These are phyloP conservation scores for Flaveria floridana DNA, from an alignment of 140 eudicot species.

Conservation along the genomic window DNA sequence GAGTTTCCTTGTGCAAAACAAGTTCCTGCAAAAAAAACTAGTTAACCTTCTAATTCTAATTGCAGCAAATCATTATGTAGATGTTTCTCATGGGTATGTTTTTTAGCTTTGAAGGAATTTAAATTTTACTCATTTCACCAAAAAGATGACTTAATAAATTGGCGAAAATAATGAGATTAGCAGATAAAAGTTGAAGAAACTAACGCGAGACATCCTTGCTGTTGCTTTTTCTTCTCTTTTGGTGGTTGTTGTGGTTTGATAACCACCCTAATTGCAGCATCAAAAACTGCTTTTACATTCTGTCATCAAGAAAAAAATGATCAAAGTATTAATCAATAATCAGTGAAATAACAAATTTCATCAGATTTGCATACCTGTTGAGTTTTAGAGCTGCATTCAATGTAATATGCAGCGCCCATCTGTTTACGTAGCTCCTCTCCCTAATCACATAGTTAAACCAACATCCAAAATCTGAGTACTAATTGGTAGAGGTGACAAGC, in stretches of 20 bases:
- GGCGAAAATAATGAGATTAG: neutral
- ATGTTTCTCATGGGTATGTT: neutral
- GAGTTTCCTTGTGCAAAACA: constrained; percentile 44
- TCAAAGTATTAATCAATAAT: constrained; percentile 5
- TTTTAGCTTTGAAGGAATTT: neutral
- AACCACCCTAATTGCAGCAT: constrained; percentile 87
- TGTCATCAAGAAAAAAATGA: constrained; percentile 29
- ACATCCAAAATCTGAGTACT: constrained; percentile 20
- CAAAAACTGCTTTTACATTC: constrained; percentile 92
- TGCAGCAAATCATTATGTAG: neutral
- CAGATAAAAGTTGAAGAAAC: constrained; percentile 36
- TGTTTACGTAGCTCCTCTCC: constrained; percentile 95
- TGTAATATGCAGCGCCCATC: constrained; percentile 83
- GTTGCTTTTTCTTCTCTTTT: constrained; percentile 83
- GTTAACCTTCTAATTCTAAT: too few relatives aligned
- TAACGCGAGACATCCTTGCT: constrained; percentile 69
- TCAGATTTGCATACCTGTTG: constrained; percentile 59
- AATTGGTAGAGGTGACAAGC: neutral
- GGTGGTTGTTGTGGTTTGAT: constrained; percentile 90
- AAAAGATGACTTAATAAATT: neutral
- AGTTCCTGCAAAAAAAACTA: constrained; percentile 36
- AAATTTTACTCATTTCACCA: neutral
- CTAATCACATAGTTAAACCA: constrained; percentile 38
- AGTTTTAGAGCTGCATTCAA: constrained; percentile 97
- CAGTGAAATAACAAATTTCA: constrained; percentile 5